Evolutionary conservation across 495 filamentous ascomycete genomes (phyloP), one percentile per base, ranked within the genome.

Genomic region (Xylaria intraflava): DNA sequence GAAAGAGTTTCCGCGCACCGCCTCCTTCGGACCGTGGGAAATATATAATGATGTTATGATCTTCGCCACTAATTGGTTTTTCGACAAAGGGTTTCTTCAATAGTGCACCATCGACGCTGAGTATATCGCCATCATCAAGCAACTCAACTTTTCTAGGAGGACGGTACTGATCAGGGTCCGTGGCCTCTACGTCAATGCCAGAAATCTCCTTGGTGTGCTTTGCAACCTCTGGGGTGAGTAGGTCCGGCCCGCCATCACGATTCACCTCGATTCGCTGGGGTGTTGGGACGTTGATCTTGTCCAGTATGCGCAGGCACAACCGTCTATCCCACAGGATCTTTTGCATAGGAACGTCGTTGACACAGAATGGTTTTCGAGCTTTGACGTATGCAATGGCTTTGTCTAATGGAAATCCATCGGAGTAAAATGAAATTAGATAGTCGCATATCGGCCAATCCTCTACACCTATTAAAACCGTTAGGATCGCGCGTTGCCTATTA

Each of bases 11-110:
- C 49, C 93, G 79, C 20, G 90, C 94, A 38, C 94, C 94, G 36
- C 90, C 89, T 16, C 91, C 91, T 40, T 85, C 74, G 22, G 84
- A 85, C 51, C 84, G 86, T 7, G 89, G 88, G 64, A 91, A 97
- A 65, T 99, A 99, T 43, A 99, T 95, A 64, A 90, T 85, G 60
- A 99, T 96, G 62, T 97, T 99, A 69, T 99, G 93, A 66, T 99
- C 91, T 69, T 99, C 93, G 14, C 94, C 93, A 66, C 88, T 96
- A n/a, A 89, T 87, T 1, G 93, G 93, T 67, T 99, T 99, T 68
- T 99, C 93, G 41, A 99, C 93, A 66, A 96, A 99, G 0, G 93
- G 93, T 60, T 99, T 99, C 55, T 76, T 85, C 38, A 99, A 78
- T 8, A 83, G 62, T 24, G 78, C 75, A 14, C 90, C 92, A 67